A percentile compares a stretch with the other conserved stretches of the same genome.
Evolutionary conservation across 2,329 filamentous ascomycete species (phyloP).

Genomic region (Fusarium nygamai): DNA sequence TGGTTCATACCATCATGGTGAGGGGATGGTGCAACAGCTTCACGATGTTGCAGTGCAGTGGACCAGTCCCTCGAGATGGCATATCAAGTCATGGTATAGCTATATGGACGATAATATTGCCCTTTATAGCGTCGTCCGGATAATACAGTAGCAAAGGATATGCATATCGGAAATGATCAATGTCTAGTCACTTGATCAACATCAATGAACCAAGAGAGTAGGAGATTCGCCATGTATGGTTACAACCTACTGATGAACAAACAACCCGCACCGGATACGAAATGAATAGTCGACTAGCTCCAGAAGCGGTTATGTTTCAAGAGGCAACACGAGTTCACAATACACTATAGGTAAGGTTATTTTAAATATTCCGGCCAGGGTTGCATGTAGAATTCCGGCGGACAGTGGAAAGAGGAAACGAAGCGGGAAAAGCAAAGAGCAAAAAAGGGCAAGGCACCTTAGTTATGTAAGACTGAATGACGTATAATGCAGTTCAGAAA

Average conservation of each 20-base stretch:
- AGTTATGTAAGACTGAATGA: slow-evolving; percentile 7
- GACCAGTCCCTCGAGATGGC: background rate
- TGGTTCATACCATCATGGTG: slow-evolving; percentile 9
- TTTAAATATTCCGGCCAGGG: slow-evolving; percentile 6
- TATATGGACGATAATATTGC: slow-evolving; percentile 4
- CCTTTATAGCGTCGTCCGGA: background rate
- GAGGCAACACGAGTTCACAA: background rate
- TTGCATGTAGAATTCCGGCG: slow-evolving; percentile 3
- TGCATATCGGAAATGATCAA: slow-evolving; percentile 14
- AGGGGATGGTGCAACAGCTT: slow-evolving; percentile 16
- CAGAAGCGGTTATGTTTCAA: slow-evolving; percentile 26
- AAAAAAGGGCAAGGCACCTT: background rate
- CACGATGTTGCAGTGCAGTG: slow-evolving; percentile 22
- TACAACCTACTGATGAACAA: background rate
- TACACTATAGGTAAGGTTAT: slow-evolving; percentile 25
- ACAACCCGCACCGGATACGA: slow-evolving; percentile 4
- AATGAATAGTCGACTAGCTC: slow-evolving; percentile 1
- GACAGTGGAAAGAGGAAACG: slow-evolving; percentile 15
- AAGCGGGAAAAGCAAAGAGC: slow-evolving; percentile 12
- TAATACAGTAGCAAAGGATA: background rate
- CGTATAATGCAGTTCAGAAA: background rate
- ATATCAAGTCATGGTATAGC: slow-evolving; percentile 1
- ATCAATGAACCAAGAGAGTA: slow-evolving; percentile 17
- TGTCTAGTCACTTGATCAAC: background rate
- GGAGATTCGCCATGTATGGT: background rate